Conservation (phyloP, 495 filamentous ascomycete genomes). For the Cenococcum geophilum region DNA sequence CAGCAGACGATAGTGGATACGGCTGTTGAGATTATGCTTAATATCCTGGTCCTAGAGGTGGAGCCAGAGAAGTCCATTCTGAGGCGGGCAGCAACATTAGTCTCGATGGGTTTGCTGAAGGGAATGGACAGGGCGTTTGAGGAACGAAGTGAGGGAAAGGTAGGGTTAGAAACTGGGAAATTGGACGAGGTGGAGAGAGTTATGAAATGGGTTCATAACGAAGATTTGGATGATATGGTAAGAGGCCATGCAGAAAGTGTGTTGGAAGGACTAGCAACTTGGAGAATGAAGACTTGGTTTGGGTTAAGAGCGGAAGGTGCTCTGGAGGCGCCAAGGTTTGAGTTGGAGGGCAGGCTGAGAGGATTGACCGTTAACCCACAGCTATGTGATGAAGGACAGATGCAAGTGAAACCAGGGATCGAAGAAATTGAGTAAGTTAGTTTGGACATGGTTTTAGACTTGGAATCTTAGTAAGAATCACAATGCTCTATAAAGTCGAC, state of each 20-base stretch:
- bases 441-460: conserved; percentile 2
- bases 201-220: conserved; percentile 58
- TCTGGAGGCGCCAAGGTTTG: conserved; percentile 34
- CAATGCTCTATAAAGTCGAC: neutral
- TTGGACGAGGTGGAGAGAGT: conserved; percentile 58
- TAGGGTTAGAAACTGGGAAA: conserved; percentile 57
- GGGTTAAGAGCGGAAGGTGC: conserved; percentile 37
- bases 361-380: conserved; percentile 25
- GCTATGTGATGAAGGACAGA: neutral
- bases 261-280: conserved; percentile 64
- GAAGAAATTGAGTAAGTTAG: conserved; percentile 50
- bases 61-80: conserved; percentile 62
- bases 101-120: conserved; percentile 61
- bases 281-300: conserved; percentile 54
- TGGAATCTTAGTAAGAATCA: neutral
- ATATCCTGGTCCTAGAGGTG: conserved; percentile 60
- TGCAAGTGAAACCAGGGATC: conserved; percentile 36
- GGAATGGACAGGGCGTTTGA: conserved; percentile 56
- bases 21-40: conserved; percentile 60
- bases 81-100: conserved; percentile 62
- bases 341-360: conserved; percentile 36
- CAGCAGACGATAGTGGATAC: conserved; percentile 49
- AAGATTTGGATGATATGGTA: conserved; percentile 68
- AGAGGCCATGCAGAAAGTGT: conserved; percentile 64
- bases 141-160: conserved; percentile 47